phyloP scores from a whole-genome alignment of 768 basidiomycete species.

The Podaxis sp. region DNA sequence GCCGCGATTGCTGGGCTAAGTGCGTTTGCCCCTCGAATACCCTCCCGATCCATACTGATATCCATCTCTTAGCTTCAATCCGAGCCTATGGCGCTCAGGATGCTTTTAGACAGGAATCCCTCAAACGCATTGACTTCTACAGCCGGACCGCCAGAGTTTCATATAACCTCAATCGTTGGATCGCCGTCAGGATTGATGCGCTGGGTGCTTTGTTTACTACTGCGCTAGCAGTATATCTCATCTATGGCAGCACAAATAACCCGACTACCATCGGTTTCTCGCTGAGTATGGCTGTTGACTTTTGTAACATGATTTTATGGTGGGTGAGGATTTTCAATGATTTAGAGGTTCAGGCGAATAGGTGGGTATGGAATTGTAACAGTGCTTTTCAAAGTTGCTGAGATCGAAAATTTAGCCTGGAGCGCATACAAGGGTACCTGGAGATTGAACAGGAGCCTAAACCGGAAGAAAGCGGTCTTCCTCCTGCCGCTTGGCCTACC shows the following conservation, averaged over 20 bases:
- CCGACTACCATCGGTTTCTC: conserved; percentile 52
- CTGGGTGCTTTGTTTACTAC: conserved; percentile 57
- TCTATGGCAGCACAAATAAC: conserved; percentile 32
- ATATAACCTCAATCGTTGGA: conserved; percentile 52
- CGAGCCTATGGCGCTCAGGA: conserved; percentile 65
- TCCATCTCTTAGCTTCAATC: conserved; percentile 43
- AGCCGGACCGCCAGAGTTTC: conserved; percentile 43
- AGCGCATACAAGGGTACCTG: conserved; percentile 16
- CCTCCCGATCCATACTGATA: not conserved
- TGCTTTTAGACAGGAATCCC: conserved; percentile 43
- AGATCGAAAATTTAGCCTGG: conserved; percentile 15
- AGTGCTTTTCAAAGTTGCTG: not conserved
- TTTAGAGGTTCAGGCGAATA: conserved; percentile 45
- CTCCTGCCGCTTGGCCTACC: conserved; percentile 60
- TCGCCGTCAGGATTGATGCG: conserved; percentile 52
- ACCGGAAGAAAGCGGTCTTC: conserved; percentile 23
- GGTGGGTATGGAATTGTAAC: conserved; percentile 23
- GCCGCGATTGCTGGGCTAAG: conserved; percentile 53
- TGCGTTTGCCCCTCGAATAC: conserved; percentile 21
- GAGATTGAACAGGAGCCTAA: conserved; percentile 19
- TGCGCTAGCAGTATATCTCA: conserved; percentile 53
- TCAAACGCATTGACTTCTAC: conserved; percentile 54
- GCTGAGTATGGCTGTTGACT: conserved; percentile 57
- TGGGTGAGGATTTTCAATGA: conserved; percentile 43
- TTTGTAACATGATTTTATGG: conserved; percentile 56